A percentile compares a stretch with the other conserved stretches of the same genome.
These are phyloP conservation scores for Herpetomonas tarakana DNA, from an alignment of 208 protist species.

Conservation along the genomic window DNA sequence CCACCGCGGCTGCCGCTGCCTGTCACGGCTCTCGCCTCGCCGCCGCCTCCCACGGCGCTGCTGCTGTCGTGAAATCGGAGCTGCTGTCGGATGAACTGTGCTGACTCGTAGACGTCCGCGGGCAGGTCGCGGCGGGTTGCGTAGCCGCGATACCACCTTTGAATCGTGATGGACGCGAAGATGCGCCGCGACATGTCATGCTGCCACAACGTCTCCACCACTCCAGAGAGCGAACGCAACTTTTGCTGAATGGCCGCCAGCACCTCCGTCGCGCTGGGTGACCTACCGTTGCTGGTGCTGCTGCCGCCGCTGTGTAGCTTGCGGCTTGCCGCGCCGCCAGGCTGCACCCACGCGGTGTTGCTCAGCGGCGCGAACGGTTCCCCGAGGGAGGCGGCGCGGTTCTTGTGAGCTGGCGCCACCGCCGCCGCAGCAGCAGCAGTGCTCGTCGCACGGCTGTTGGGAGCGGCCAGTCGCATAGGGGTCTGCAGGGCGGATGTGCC, in stretches of 20 bases:
- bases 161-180: slow-evolving; percentile 55
- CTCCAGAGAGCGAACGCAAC: slow-evolving; percentile 45
- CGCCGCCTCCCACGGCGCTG: neutral
- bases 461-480: neutral
- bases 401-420: neutral
- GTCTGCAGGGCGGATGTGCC: neutral
- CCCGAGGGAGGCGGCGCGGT: neutral
- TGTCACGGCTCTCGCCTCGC: neutral
- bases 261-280: neutral
- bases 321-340: neutral
- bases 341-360: neutral
- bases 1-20: neutral
- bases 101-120: slow-evolving; percentile 23
- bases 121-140: slow-evolving; percentile 42
- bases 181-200: slow-evolving; percentile 51
- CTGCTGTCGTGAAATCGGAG: slow-evolving; percentile 16
- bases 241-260: slow-evolving; percentile 77
- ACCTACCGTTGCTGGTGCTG: neutral
- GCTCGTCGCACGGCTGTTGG: neutral
- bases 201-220: slow-evolving; percentile 70
- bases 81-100: slow-evolving; percentile 37
- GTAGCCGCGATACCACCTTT: slow-evolving; percentile 51
- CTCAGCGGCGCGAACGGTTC: neutral
- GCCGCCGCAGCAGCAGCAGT: neutral
- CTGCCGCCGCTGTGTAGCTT: neutral